Conservation (phyloP, 345 rosid genomes). For the Euphorbia tirucalli region DNA sequence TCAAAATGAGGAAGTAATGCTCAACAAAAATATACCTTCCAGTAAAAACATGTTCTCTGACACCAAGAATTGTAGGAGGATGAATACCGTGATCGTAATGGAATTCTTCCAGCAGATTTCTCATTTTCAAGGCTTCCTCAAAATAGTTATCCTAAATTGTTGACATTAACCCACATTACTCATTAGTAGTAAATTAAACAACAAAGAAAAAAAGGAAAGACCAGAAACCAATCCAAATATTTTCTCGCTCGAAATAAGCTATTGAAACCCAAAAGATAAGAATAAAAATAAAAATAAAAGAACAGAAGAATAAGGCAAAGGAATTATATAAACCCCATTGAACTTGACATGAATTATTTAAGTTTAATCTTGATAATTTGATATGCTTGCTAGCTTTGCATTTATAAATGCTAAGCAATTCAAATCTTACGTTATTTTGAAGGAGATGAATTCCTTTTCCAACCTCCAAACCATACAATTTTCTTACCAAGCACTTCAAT, state of each 20-base stretch:
- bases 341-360: neutral
- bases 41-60: conserved; percentile 92
- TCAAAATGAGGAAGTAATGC: neutral
- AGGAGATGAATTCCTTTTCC: neutral
- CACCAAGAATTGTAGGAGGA: conserved; percentile 97
- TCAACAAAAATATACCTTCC: conserved; percentile 59
- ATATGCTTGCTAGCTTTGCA: neutral
- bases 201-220: neutral
- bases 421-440: neutral
- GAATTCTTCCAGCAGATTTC: conserved; percentile 95
- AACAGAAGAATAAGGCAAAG: neutral
- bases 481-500: neutral
- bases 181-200: neutral
- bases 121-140: conserved; percentile 97
- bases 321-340: neutral
- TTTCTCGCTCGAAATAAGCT: no score
- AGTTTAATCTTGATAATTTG: neutral
- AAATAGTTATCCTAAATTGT: conserved; percentile 81
- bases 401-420: neutral
- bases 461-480: no score
- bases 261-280: no score
- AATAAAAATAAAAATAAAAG: no score
- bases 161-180: neutral
- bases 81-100: conserved; percentile 77
- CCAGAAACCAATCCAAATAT: neutral